These are phyloP conservation scores for Puccinia novopanici DNA, from an alignment of 1,284 basidiomycete genomes.

Conservation along the genomic window DNA sequence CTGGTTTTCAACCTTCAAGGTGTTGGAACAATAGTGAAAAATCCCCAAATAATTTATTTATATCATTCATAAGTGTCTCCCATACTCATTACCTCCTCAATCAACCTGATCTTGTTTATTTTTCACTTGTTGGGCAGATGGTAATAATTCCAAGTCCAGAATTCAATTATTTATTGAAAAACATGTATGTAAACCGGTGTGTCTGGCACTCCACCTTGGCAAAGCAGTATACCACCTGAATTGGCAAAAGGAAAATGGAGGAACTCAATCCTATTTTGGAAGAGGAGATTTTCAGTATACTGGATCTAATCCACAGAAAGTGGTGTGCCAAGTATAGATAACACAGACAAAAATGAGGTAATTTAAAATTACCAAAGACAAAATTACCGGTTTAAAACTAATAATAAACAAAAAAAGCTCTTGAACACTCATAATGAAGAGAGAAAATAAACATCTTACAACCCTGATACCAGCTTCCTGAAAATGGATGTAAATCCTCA, in stretches of 20 bases:
- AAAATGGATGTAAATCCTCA: too few relatives aligned
- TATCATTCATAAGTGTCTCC: neutral
- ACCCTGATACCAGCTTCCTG: too few relatives aligned
- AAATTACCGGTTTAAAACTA: too few relatives aligned
- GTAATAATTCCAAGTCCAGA: neutral
- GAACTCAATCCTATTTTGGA: too few relatives aligned
- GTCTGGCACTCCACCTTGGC: neutral
- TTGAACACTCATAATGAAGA: too few relatives aligned
- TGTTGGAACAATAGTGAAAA: neutral
- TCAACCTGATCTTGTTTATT: neutral
- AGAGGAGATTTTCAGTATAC: too few relatives aligned
- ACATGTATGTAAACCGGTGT: neutral
- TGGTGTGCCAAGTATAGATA: too few relatives aligned
- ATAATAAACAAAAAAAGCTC: too few relatives aligned
- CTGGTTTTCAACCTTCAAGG: neutral
- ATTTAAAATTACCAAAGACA: too few relatives aligned
- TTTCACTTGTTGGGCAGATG: constrained; percentile 4
- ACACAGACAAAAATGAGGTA: too few relatives aligned
- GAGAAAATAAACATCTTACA: too few relatives aligned
- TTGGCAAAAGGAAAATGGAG: neutral
- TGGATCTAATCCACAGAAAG: too few relatives aligned
- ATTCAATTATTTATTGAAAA: neutral
- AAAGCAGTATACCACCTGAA: neutral
- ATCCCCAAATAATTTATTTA: neutral
- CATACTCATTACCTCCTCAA: neutral